Evolutionary conservation across 441 rosid genomes (phyloP).

Genomic region (Pelargonium myrrhifolium): DNA sequence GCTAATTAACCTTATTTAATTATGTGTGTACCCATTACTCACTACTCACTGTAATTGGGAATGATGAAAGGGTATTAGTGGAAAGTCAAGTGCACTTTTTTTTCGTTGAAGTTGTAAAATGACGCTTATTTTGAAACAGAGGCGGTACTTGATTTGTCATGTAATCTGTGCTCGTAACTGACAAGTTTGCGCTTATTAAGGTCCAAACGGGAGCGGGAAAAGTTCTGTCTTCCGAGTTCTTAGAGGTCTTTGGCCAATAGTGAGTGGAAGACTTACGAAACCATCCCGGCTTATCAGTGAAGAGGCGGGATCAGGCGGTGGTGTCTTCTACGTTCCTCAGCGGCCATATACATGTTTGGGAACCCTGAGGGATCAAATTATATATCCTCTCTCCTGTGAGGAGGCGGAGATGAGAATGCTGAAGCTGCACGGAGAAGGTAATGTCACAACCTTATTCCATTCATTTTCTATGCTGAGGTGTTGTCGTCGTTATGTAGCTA

Average conservation of each 20-base stretch:
- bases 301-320: slow-evolving; percentile 53
- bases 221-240: slow-evolving; percentile 96
- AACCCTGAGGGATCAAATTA: slow-evolving; percentile 96
- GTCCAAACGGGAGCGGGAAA: slow-evolving; percentile 99
- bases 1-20: too few relatives aligned
- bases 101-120: too few relatives aligned
- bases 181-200: slow-evolving; percentile 37
- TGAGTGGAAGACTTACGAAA: slow-evolving; percentile 64
- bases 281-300: slow-evolving; percentile 48
- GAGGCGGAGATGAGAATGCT: slow-evolving; percentile 60
- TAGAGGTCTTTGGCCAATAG: slow-evolving; percentile 91
- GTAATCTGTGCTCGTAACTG: slow-evolving; percentile 22
- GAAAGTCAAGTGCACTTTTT: too few relatives aligned
- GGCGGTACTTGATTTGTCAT: slow-evolving; percentile 5
- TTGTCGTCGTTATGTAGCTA: not conserved
- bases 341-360: slow-evolving; percentile 96
- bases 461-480: not conserved
- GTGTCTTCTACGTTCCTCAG: slow-evolving; percentile 90
- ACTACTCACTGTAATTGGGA: too few relatives aligned
- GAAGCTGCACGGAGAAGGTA: slow-evolving; percentile 53
- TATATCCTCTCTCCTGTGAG: slow-evolving; percentile 86
- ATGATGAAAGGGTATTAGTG: too few relatives aligned
- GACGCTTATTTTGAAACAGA: too few relatives aligned
- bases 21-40: too few relatives aligned
- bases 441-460: slow-evolving; percentile 3